phyloP scores from a whole-genome alignment of 768 basidiomycete genomes.

The Royoungia palumana region DNA sequence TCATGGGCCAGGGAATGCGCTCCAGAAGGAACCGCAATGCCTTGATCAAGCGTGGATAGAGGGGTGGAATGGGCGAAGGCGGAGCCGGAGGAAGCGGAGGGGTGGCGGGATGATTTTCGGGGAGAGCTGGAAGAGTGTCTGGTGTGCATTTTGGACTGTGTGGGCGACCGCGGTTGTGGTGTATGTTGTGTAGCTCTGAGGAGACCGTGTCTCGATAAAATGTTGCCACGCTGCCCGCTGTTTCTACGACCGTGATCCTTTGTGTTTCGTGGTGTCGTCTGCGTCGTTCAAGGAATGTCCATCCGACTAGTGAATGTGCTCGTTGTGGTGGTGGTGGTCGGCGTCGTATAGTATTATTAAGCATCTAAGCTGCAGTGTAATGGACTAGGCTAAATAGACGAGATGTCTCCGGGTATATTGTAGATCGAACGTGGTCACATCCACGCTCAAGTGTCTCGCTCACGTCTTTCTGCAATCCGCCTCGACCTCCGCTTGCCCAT shows the following conservation, averaged over 20 bases:
- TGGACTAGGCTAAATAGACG: too few species aligned
- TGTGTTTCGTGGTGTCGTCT: constrained; percentile 1
- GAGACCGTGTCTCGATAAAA: constrained; percentile 7
- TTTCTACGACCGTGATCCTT: constrained; percentile 3
- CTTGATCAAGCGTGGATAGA: constrained; percentile 32
- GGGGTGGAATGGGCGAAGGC: constrained; percentile 24
- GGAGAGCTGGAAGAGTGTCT: constrained; percentile 27
- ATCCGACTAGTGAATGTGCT: constrained; percentile 19
- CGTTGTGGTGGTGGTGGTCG: constrained; percentile 5
- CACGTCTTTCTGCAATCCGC: background rate
- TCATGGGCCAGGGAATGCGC: constrained; percentile 80
- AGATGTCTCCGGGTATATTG: too few species aligned
- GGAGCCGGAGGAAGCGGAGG: constrained; percentile 20
- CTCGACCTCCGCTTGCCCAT: constrained; percentile 6
- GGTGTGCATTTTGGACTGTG: constrained; percentile 21
- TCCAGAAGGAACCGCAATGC: constrained; percentile 28
- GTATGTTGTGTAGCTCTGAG: constrained; percentile 14
- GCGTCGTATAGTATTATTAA: constrained; percentile 11
- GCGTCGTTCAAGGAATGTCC: constrained; percentile 26
- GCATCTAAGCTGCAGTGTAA: too few species aligned
- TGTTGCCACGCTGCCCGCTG: constrained; percentile 6
- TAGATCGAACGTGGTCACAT: background rate
- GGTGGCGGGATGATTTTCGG: constrained; percentile 30
- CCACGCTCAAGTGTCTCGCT: background rate
- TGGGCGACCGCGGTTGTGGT: constrained; percentile 4